These are phyloP conservation scores for Paratinospora sagittata DNA, from an alignment of 164 flowering plant species.

Conservation along the genomic window DNA sequence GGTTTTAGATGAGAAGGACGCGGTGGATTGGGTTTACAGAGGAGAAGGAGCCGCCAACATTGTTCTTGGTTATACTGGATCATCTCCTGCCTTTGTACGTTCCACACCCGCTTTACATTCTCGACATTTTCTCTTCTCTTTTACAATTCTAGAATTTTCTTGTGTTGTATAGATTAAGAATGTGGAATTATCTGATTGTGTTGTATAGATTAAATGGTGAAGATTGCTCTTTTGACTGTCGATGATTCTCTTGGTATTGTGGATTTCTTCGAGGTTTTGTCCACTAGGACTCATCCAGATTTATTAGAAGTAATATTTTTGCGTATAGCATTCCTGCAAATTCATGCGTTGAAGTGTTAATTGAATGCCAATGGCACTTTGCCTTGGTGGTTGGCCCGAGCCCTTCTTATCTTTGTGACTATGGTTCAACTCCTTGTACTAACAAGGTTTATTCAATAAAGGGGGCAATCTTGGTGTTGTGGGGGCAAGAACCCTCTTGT, in stretches of 20 bases:
- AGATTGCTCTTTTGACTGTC: background rate
- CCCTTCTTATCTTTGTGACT: background rate
- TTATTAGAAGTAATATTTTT: too few species aligned
- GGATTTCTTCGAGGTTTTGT: background rate
- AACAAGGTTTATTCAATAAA: too few species aligned
- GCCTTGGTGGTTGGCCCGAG: background rate
- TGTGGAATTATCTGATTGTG: too few species aligned
- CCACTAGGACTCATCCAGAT: background rate
- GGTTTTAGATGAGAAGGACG: conserved; percentile 51
- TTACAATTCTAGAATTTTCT: too few species aligned
- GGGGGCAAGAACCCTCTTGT: too few species aligned
- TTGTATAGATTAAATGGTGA: too few species aligned
- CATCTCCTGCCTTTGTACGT: conserved; percentile 59
- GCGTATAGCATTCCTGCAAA: too few species aligned
- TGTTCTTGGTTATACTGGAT: conserved; percentile 71
- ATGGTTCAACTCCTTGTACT: too few species aligned
- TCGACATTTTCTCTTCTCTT: background rate
- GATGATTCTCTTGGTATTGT: background rate
- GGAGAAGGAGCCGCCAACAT: conserved; percentile 93
- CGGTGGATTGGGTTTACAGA: conserved; percentile 73
- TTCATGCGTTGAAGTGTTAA: too few species aligned
- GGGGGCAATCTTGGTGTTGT: too few species aligned
- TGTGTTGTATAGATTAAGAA: too few species aligned
- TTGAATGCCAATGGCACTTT: background rate
- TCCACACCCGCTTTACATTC: background rate